Evolutionary conservation across 148 eudicot genomes (phyloP).

Genomic region (Persicaria maculosa): DNA sequence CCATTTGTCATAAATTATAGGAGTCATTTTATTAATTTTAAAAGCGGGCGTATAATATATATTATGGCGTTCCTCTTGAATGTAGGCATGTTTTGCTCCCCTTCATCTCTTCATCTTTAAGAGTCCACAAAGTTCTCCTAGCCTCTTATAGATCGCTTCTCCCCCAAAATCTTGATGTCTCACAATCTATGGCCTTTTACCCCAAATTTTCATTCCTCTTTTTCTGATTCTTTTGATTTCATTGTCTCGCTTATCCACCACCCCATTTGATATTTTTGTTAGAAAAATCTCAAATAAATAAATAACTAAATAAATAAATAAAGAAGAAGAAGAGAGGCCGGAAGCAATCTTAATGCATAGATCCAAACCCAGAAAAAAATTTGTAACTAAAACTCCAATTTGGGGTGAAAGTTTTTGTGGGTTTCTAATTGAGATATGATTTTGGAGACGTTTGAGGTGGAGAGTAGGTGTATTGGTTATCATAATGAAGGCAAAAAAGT

Average conservation of each 20-base stretch:
- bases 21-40: too few relatives aligned
- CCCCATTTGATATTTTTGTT: not conserved
- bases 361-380: not conserved
- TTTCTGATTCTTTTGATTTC: not conserved
- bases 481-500: slow-evolving; percentile 34
- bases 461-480: not conserved
- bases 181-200: slow-evolving; percentile 5
- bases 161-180: slow-evolving; percentile 4
- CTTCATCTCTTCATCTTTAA: slow-evolving; percentile 43
- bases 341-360: slow-evolving; percentile 6
- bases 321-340: not conserved
- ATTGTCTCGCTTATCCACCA: not conserved
- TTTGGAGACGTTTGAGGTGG: slow-evolving; percentile 6
- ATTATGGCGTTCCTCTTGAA: slow-evolving; percentile 23
- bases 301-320: not conserved
- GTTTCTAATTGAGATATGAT: slow-evolving; percentile 11
- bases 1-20: too few relatives aligned
- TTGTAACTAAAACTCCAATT: not conserved
- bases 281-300: not conserved
- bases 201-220: not conserved
- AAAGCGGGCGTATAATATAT: not conserved
- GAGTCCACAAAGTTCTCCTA: slow-evolving; percentile 24
- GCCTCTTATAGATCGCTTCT: not conserved
- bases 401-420: not conserved
- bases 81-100: slow-evolving; percentile 45